phyloP scores from a whole-genome alignment of 768 basidiomycete genomes.

The Vararia minispora region DNA sequence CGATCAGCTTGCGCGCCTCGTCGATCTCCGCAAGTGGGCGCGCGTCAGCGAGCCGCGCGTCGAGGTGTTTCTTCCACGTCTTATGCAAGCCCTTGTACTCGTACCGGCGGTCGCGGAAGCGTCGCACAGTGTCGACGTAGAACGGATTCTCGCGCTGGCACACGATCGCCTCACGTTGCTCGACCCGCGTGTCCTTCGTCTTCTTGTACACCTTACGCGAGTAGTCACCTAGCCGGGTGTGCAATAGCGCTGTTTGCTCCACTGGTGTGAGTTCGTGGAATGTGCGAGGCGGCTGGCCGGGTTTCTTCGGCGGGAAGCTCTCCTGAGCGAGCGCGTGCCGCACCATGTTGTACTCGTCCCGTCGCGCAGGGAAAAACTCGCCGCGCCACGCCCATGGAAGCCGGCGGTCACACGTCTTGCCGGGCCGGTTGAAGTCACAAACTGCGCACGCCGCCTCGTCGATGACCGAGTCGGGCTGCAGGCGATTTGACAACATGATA shows the following conservation, averaged over 20 bases:
- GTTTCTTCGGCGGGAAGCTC: constrained; percentile 71
- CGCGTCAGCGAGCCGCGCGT: constrained; percentile 54
- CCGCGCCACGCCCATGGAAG: constrained; percentile 99
- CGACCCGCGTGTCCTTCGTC: constrained; percentile 93
- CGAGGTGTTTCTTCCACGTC: constrained; percentile 98
- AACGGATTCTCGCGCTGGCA: constrained; percentile 98
- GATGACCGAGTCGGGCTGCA: constrained; percentile 96
- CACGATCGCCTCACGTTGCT: constrained; percentile 88
- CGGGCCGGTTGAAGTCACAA: constrained; percentile 95
- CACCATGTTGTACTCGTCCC: constrained; percentile 99
- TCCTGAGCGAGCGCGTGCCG: constrained; percentile 94
- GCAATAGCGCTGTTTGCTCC: constrained; percentile 86
- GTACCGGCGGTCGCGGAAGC: constrained; percentile 95
- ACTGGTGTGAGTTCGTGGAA: constrained; percentile 74
- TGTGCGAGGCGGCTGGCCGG: constrained; percentile 61
- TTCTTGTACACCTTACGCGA: constrained; percentile 98
- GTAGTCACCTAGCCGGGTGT: constrained; percentile 97
- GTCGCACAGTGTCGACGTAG: constrained; percentile 96
- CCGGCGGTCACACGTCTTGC: constrained; percentile 87
- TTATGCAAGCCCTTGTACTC: constrained; percentile 98
- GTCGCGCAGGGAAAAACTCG: constrained; percentile 93
- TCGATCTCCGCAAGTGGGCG: constrained; percentile 77
- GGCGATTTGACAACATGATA: constrained; percentile 99
- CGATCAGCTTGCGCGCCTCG: constrained; percentile 98
- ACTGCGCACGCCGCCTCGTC: constrained; percentile 95